Percentiles rank a stretch among this genome's conserved stretches.
phyloP scores from a whole-genome alignment of 768 basidiomycete genomes.

The Hygrophoropsis aurantiaca region DNA sequence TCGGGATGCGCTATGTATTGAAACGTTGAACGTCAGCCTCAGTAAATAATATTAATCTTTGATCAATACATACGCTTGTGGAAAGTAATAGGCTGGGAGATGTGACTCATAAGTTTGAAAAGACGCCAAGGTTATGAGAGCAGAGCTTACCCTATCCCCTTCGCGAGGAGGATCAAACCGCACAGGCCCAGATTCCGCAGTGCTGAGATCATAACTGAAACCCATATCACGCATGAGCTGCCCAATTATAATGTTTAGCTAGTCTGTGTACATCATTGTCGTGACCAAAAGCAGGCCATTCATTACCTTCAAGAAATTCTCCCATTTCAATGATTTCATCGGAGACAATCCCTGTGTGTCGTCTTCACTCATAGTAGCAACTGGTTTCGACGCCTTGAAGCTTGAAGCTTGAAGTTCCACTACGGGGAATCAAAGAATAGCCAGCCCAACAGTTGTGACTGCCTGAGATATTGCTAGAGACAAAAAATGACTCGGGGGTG shows the following conservation, averaged over 20 bases:
- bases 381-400: no score
- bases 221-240: slow-evolving; percentile 81
- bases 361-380: slow-evolving; percentile 57
- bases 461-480: no score
- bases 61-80: slow-evolving; percentile 60
- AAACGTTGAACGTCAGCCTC: neutral
- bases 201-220: slow-evolving; percentile 69
- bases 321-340: slow-evolving; percentile 88
- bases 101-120: slow-evolving; percentile 4
- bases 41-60: neutral
- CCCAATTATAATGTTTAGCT: neutral
- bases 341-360: slow-evolving; percentile 52
- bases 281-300: slow-evolving; percentile 6
- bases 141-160: slow-evolving; percentile 40
- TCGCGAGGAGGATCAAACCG: slow-evolving; percentile 74
- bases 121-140: neutral
- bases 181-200: slow-evolving; percentile 81
- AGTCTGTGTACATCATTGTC: neutral
- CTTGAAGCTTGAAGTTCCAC: slow-evolving; percentile 61
- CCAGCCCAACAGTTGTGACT: slow-evolving; percentile 39
- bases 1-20: slow-evolving; percentile 65
- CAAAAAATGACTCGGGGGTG: no score
- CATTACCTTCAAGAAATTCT: slow-evolving; percentile 72
- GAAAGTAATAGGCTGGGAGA: slow-evolving; percentile 64
- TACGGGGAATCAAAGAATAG: slow-evolving; percentile 57